Base-by-base conservation (phyloP, 2,329 filamentous ascomycete species). In the Magnaporthiopsis rhizophila region DNA sequence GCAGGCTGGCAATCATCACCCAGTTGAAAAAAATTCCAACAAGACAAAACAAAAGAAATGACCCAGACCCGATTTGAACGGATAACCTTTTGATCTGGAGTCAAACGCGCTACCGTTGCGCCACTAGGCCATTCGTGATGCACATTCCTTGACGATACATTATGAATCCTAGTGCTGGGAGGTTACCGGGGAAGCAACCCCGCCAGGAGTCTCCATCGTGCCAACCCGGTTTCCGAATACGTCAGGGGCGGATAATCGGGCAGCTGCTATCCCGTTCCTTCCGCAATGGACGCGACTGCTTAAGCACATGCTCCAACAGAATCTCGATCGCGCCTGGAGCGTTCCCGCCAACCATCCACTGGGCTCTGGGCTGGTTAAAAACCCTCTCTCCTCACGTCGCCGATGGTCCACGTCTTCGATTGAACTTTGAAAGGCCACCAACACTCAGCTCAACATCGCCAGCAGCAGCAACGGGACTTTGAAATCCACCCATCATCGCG, bases 11-110 rank as follows among this genome's bases (percentile, higher is more conserved):
- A 13, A 36, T 4, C 2, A 36, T 18, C 0, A 36, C 8, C 3
- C 1, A 15, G 36, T 15, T 45, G 38, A 5, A 4, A 13, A 12
- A n/a, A n/a, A n/a, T n/a, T n/a, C n/a, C 1, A 58, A 58, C 26
- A 6, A 58, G 24, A 28, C 21, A 26, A 58, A 58, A 6, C n/a
- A 30, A 61, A 36, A 38, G 57, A 59, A 61, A 15, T 61, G 59
- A 61, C 59, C 59, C 59, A 36, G 59, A 61, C 59, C 59, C 59
- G 59, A 61, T 61, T 61, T 61, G 59, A 61, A 61, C 59, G 59
- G 59, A 61, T 61, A 61, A 61, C 59, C 59, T 61, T 61, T 38
- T 45, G 59, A 61, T 61, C 59, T 61, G 59, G 59, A 61, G 59
- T 61, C 59, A 45, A 38, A 61, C 59, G 59, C 59, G 59, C 59